phyloP scores from a whole-genome alignment of 2,329 filamentous ascomycete genomes.

The Venturia aucupariae region DNA sequence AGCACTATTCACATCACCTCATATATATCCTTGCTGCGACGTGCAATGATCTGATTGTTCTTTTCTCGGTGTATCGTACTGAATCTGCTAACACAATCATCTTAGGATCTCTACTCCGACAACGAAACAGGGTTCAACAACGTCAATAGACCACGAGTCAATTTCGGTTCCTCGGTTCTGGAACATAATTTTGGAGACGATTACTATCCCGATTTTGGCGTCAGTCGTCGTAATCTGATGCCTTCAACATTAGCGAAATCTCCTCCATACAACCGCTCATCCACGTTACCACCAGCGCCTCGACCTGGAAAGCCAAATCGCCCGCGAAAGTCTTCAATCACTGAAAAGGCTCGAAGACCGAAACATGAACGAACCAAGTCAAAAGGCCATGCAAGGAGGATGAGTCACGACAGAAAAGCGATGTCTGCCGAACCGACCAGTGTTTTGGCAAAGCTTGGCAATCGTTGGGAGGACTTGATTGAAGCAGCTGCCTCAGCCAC shows the following conservation, averaged over 20 bases:
- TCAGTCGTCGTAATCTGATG: conserved; percentile 63
- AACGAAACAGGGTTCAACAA: conserved; percentile 26
- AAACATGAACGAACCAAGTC: conserved; percentile 78
- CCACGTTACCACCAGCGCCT: conserved; percentile 77
- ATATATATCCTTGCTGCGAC: background rate
- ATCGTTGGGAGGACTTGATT: conserved; percentile 93
- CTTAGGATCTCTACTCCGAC: conserved; percentile 26
- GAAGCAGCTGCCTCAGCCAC: conserved; percentile 89
- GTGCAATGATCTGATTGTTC: background rate
- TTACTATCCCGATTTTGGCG: conserved; percentile 37
- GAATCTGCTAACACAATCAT: conserved; percentile 20
- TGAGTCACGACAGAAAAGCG: conserved; percentile 70
- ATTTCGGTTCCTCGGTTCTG: conserved; percentile 43
- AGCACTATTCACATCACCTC: background rate
- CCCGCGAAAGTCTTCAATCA: conserved; percentile 77
- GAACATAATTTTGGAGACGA: conserved; percentile 56
- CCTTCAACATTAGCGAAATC: conserved; percentile 76
- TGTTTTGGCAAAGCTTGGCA: conserved; percentile 63
- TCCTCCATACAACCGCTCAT: conserved; percentile 75
- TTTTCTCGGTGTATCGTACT: conserved; percentile 13
- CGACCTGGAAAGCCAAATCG: conserved; percentile 61
- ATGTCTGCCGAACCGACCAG: conserved; percentile 76
- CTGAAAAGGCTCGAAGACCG: conserved; percentile 63
- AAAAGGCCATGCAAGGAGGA: conserved; percentile 61
- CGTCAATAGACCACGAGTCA: conserved; percentile 27